Percentiles rank a stretch among this genome's conserved stretches.
Evolutionary conservation across 768 basidiomycete genomes (phyloP).

Genomic region (Galerina marginata): DNA sequence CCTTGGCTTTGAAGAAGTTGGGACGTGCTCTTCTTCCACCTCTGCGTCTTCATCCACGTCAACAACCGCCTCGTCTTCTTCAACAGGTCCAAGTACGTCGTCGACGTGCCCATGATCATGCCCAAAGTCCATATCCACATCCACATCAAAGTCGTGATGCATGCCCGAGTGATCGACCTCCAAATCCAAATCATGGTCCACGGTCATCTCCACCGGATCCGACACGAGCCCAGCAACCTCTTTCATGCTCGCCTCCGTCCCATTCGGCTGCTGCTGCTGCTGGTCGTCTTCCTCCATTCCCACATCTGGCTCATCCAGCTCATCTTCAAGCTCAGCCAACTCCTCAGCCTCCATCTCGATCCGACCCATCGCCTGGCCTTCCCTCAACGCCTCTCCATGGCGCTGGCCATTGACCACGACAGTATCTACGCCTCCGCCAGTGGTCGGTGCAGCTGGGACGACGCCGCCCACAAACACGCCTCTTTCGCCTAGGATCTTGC

Average conservation of each 20-base stretch:
- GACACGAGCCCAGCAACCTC: slow-evolving; percentile 26
- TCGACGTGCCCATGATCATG: no score
- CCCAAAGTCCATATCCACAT: background rate
- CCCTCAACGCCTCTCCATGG: background rate
- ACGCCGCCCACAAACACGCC: slow-evolving; percentile 29
- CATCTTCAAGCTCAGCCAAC: slow-evolving; percentile 16
- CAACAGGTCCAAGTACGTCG: background rate
- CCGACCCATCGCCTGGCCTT: slow-evolving; percentile 6
- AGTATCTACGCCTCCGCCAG: background rate
- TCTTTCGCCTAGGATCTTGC: slow-evolving; percentile 45
- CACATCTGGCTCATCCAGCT: background rate
- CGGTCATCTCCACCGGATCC: slow-evolving; percentile 4
- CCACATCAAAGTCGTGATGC: background rate
- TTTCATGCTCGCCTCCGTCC: slow-evolving; percentile 36
- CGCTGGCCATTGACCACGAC: background rate
- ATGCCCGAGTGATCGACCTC: background rate
- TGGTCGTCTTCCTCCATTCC: background rate
- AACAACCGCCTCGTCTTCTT: background rate
- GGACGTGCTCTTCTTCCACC: slow-evolving; percentile 11
- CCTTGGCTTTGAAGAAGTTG: slow-evolving; percentile 14
- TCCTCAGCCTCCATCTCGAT: slow-evolving; percentile 30
- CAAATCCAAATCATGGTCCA: slow-evolving; percentile 1
- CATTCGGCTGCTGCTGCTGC: slow-evolving; percentile 17
- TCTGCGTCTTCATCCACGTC: slow-evolving; percentile 17
- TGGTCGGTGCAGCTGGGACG: background rate